phyloP scores from a whole-genome alignment of 805 yeast species.

The Spencermartinsiella europaea region DNA sequence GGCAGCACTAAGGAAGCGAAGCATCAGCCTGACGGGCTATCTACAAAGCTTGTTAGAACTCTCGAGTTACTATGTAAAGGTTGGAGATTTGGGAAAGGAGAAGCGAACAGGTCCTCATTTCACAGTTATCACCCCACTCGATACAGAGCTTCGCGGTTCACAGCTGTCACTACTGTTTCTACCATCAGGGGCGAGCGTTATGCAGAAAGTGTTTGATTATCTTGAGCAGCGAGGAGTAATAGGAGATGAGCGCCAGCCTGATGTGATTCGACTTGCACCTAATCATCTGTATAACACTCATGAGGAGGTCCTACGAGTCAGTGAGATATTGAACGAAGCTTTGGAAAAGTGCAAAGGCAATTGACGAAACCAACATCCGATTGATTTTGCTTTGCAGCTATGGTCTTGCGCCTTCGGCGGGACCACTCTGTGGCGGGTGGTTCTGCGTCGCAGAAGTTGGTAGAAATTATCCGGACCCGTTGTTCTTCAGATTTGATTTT shows the following conservation, averaged over 20 bases:
- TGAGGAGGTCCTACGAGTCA: constrained; percentile 51
- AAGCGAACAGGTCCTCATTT: constrained; percentile 38
- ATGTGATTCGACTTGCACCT: constrained; percentile 88
- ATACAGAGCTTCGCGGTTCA: constrained; percentile 60
- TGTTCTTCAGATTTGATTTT: too few species aligned
- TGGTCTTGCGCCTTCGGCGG: too few species aligned
- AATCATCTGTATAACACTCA: constrained; percentile 77
- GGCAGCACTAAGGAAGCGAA: constrained; percentile 47
- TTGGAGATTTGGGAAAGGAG: constrained; percentile 19
- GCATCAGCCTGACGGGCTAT: constrained; percentile 52
- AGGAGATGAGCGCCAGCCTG: constrained; percentile 86
- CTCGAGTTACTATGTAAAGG: constrained; percentile 44
- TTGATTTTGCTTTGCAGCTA: too few species aligned
- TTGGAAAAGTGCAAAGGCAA: too few species aligned
- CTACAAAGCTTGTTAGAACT: constrained; percentile 44
- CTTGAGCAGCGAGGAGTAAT: constrained; percentile 57
- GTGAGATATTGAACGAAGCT: constrained; percentile 38
- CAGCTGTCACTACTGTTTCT: constrained; percentile 74
- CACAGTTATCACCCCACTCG: constrained; percentile 69
- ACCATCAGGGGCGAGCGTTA: constrained; percentile 45
- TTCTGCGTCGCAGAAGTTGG: too few species aligned
- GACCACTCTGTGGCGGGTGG: too few species aligned
- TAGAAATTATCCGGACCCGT: too few species aligned
- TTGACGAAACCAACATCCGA: neutral
- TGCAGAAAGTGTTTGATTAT: constrained; percentile 54